Base-by-base conservation (phyloP, 1,139 yeast genomes). In the Wickerhamiella pararugosa region DNA sequence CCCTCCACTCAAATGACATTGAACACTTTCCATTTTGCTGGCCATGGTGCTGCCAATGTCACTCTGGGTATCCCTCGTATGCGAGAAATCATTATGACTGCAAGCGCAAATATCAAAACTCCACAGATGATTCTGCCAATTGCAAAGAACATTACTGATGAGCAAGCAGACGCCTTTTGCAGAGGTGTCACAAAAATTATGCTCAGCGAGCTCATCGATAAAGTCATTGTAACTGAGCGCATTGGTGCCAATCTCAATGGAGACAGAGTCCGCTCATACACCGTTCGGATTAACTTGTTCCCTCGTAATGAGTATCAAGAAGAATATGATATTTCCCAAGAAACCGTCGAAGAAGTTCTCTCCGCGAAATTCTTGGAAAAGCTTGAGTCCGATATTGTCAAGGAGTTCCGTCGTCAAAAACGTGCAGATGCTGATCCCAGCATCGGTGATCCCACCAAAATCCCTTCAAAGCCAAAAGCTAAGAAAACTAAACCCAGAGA, bases 1-100 rank as follows among this genome's bases (percentile, higher is more conserved):
- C 99, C 99, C 41, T 86, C 97, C 4, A 92, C 99, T 5, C 99
- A 92, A 69, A 92, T 92, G 99, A 92, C 99, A 21, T 74, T 92
- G 58, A 92, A 92, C 64, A 92, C 99, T 43, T 92, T 92, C 93
- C 99, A 92, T 69, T 92, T 92, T 59, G 99, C 99, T 54, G 99
- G 99, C 62, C 98, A 92, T 67, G 99, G 99, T 75, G 99, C 98
- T 46, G 98, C 98, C 40, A 92, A 92, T 64, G 99, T 92, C 52
- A 92, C 99, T 1, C 73, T 92, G 58, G 99, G 99, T 80, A 92
- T 92, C 60, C 99, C 99, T 40, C 95, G 99, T 76, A 79, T 92
- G 87, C 80, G 99, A 75, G 99, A 92, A 74, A 92, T 92, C 60
- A 87, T 92, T 60, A 92, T 92, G 98, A 92, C 98, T 11, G 99